These are phyloP conservation scores for Parietaria judaica DNA, from an alignment of 306 rosid species.

Conservation along the genomic window DNA sequence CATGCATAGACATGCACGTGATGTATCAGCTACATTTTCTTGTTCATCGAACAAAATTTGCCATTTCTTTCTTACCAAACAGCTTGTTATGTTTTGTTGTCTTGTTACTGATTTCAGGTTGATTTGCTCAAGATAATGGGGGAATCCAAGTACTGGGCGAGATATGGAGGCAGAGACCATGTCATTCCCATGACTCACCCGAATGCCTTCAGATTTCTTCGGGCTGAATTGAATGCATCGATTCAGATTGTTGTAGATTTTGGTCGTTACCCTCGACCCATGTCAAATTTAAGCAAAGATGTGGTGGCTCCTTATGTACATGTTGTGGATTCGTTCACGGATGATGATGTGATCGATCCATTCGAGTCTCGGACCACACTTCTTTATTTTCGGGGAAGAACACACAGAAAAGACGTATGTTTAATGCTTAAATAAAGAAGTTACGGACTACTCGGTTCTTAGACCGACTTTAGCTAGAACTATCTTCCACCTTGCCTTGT, in stretches of 20 bases:
- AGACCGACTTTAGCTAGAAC: slow-evolving; percentile 7
- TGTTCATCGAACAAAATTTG: too few species aligned
- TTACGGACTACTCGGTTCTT: slow-evolving; percentile 1
- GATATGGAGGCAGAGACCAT: slow-evolving; percentile 82
- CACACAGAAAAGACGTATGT: slow-evolving; percentile 83
- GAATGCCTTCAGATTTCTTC: slow-evolving; percentile 89
- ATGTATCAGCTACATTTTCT: too few species aligned
- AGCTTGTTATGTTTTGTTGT: neutral
- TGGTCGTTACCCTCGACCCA: slow-evolving; percentile 66
- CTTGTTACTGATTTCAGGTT: slow-evolving; percentile 47
- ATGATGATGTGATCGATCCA: slow-evolving; percentile 70
- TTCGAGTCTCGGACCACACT: slow-evolving; percentile 62
- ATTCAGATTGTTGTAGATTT: slow-evolving; percentile 96
- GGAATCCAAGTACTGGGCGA: slow-evolving; percentile 73
- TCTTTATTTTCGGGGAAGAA: slow-evolving; percentile 84
- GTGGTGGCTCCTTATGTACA: slow-evolving; percentile 90
- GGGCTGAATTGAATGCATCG: slow-evolving; percentile 59
- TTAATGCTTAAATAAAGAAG: neutral
- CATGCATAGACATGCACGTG: too few species aligned
- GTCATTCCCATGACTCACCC: slow-evolving; percentile 94
- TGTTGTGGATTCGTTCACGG: slow-evolving; percentile 70
- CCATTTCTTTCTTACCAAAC: too few species aligned
- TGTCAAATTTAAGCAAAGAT: slow-evolving; percentile 84
- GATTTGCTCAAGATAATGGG: slow-evolving; percentile 54
- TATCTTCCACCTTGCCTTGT: slow-evolving; percentile 20